Evolutionary conservation across 805 yeast genomes (phyloP).

Genomic region (Candida namnaoensis): DNA sequence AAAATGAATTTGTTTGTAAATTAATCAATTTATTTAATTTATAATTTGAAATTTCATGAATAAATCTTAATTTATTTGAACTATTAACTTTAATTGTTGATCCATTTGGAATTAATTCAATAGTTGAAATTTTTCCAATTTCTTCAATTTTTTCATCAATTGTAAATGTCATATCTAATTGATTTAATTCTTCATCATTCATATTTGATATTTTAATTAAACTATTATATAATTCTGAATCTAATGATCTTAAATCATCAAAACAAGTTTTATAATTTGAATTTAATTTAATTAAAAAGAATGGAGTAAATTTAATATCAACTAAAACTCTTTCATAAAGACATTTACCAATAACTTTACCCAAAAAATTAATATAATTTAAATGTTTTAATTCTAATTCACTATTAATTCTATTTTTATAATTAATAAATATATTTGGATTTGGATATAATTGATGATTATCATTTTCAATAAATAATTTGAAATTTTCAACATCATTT

Average conservation of each 20-base stretch:
- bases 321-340: constrained; percentile 74
- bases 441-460: constrained; percentile 70
- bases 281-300: constrained; percentile 54
- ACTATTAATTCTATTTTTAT: constrained; percentile 23
- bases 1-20: constrained; percentile 52
- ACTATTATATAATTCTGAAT: constrained; percentile 54
- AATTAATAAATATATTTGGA: constrained; percentile 37
- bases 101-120: constrained; percentile 61
- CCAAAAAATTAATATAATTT: constrained; percentile 50
- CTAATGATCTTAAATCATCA: constrained; percentile 72
- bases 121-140: constrained; percentile 22
- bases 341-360: constrained; percentile 83
- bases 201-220: constrained; percentile 54
- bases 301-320: constrained; percentile 79
- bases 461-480: constrained; percentile 33
- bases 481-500: constrained; percentile 45
- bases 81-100: constrained; percentile 43
- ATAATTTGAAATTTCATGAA: constrained; percentile 71
- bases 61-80: constrained; percentile 59
- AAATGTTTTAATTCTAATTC: constrained; percentile 20
- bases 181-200: constrained; percentile 43
- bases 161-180: constrained; percentile 56
- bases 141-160: constrained; percentile 38
- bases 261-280: constrained; percentile 48
- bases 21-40: constrained; percentile 57